phyloP scores from a whole-genome alignment of 768 basidiomycete species.

The Phlebiopsis flavidoalba region DNA sequence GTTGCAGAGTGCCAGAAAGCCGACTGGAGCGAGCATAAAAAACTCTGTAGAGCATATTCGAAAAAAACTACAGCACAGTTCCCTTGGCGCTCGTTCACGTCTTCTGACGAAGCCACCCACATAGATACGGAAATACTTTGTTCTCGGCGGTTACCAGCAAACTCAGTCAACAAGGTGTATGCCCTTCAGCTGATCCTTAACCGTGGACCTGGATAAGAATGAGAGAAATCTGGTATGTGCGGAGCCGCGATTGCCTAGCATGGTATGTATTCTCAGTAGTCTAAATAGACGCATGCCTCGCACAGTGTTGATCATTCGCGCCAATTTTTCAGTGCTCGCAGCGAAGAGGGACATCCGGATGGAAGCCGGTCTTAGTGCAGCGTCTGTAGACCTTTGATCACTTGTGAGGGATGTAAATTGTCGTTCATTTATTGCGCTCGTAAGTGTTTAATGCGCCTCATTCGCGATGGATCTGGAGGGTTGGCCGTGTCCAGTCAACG shows the following conservation, averaged over 20 bases:
- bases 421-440: neutral
- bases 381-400: neutral
- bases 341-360: neutral
- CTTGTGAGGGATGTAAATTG: neutral
- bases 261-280: neutral
- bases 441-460: neutral
- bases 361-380: neutral
- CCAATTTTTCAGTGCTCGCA: neutral
- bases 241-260: neutral
- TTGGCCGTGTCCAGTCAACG: neutral
- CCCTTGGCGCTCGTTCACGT: neutral
- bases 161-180: neutral
- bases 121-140: neutral
- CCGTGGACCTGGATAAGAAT: neutral
- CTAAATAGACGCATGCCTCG: neutral
- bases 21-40: neutral
- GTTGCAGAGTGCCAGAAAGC: neutral
- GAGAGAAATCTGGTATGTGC: neutral
- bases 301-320: neutral
- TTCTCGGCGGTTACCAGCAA: neutral
- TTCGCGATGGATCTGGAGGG: neutral
- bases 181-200: neutral
- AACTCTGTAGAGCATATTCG: neutral
- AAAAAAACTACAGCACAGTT: neutral
- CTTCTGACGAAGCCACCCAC: neutral